Conservation (phyloP, 2,329 filamentous ascomycete species). For the Xylariomycetidae sp. region DNA sequence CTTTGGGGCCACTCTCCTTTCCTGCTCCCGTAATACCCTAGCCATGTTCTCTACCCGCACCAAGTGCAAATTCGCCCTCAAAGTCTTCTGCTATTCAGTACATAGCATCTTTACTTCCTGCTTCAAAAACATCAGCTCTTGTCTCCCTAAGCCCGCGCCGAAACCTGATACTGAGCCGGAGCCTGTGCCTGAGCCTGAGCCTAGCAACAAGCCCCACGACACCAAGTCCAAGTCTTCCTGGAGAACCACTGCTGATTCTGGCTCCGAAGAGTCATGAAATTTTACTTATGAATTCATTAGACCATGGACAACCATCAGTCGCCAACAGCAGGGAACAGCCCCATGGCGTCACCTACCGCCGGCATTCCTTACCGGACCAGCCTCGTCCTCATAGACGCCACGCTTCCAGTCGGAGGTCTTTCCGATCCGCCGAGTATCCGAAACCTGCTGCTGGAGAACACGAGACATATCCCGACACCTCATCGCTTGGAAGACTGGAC, state of each 20-base stretch:
- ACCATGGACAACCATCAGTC: conserved; percentile 9
- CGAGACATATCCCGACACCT: no score
- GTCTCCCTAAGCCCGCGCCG: conserved; percentile 4
- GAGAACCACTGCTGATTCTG: conserved; percentile 1
- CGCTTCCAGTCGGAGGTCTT: conserved; percentile 8
- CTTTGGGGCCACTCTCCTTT: not conserved
- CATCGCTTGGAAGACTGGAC: conserved; percentile 5
- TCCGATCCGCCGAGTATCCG: no score
- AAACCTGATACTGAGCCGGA: not conserved
- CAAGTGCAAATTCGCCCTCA: conserved; percentile 17
- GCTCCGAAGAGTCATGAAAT: conserved; percentile 12
- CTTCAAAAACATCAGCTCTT: conserved; percentile 10
- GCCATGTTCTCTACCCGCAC: conserved; percentile 14
- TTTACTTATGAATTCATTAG: conserved; percentile 12
- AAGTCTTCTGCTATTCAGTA: conserved; percentile 9
- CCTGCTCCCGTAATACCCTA: no score
- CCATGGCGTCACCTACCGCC: no score
- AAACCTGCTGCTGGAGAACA: no score
- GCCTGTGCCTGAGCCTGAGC: not conserved
- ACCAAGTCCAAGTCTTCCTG: no score
- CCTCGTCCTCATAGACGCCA: conserved; percentile 11
- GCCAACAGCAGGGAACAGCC: conserved; percentile 5
- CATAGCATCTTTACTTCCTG: conserved; percentile 7
- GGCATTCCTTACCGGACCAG: no score
- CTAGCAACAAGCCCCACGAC: no score